Evolutionary conservation across 225 moss, liverwort and hornwort genomes (phyloP), one percentile per base, ranked within the genome.

Genomic region (Sphagnum contortum): DNA sequence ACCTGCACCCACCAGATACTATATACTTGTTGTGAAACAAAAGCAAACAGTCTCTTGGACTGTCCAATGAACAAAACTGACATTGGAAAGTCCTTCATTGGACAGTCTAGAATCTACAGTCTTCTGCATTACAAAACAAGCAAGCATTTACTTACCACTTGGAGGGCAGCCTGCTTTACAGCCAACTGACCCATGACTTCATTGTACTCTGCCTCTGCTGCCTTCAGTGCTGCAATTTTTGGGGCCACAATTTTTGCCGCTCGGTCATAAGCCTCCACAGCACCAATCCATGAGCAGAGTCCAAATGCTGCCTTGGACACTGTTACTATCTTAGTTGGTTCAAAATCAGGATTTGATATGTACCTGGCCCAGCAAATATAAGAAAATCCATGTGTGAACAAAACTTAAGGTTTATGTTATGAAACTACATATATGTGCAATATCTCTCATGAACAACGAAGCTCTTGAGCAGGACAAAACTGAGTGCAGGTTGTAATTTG

Each of bases 281-380:
- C 94, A 60, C 94, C 91, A 66, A 94, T 87, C 94, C 94, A 94
- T 60, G 87, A 94, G 53, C 94, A 94, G 48, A 94, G 83, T 5
- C 94, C 94, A 72, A 80, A 91, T 3, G 94, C 94, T 11, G 94
- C 94, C 61, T 94, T 94, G 2, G 94, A 94, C 52, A 91, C 89
- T 59, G 72, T 70, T 71, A 87, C 60, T 44, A 94, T 82, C 10
- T 87, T 80, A 8, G 69, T 6, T 1, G 91, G 87, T 69, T 91
- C 83, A 83, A 94, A 91, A 46, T 82, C 83, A 47, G 89, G 91
- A 75, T 91, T 94, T 12, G 64, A 80, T 47, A 94, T 74, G 60
- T 91, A 94, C 45, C 94, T 94, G 65, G 61, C 48, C 12, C 2
- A 59, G 59, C 57, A 57, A 11, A 57, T 8, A 57, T 5, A 11